Evolutionary conservation across 2,329 filamentous ascomycete species (phyloP).

Genomic region (Neofusicoccum kwambonambiense): DNA sequence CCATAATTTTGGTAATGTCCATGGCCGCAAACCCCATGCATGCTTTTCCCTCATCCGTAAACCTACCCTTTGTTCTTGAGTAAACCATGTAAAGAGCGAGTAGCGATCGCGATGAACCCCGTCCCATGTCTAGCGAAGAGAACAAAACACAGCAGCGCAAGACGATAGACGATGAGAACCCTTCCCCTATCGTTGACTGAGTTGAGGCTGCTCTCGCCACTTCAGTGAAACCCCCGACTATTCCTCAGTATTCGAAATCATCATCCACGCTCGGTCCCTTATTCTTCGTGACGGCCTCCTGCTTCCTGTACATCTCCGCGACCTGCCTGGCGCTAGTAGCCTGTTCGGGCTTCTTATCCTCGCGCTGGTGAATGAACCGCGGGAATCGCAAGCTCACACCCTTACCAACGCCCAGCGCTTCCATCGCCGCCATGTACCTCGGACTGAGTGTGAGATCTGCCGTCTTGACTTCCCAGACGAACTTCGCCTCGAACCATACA

Average conservation of each 20-base stretch:
- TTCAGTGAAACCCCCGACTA: no score
- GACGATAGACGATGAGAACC: no score
- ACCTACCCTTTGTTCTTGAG: no score
- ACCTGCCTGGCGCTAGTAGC: conserved; percentile 83
- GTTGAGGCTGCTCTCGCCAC: no score
- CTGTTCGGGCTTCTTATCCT: conserved; percentile 94
- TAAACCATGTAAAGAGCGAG: no score
- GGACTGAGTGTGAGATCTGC: conserved; percentile 92
- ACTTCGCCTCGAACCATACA: conserved; percentile 94
- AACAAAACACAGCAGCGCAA: no score
- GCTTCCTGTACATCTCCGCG: conserved; percentile 94
- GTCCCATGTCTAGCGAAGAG: no score
- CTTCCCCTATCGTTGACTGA: no score
- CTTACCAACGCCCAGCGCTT: conserved; percentile 69
- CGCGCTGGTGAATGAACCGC: conserved; percentile 83
- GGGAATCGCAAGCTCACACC: conserved; percentile 91
- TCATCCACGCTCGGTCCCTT: conserved; percentile 89
- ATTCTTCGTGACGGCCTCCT: conserved; percentile 84
- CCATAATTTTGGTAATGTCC: no score
- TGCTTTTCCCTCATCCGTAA: no score
- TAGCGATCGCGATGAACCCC: no score
- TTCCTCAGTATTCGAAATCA: conserved; percentile 85
- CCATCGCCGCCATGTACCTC: conserved; percentile 85
- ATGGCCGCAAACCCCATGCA: no score
- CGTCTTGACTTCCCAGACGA: conserved; percentile 97